phyloP scores from a whole-genome alignment of 345 rosid genomes.

The Rubroshorea leprosula region DNA sequence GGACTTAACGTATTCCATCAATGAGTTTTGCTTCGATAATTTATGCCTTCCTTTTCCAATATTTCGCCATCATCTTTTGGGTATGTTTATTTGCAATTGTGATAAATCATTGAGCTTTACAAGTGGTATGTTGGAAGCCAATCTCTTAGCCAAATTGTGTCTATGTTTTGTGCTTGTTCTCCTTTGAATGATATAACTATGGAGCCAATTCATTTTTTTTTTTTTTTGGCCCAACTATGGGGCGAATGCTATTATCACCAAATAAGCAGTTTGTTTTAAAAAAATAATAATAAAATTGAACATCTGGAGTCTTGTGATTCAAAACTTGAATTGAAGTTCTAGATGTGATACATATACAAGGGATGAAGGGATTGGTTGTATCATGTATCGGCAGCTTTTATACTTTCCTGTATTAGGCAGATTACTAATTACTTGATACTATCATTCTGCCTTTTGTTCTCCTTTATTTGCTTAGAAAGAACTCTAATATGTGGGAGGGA shows the following conservation, averaged over 20 bases:
- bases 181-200: background rate
- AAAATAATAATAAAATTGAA: background rate
- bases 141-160: background rate
- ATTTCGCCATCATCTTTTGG: background rate
- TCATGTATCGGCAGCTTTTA: no score
- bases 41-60: slow-evolving; percentile 6
- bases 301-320: background rate
- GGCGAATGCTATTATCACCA: no score
- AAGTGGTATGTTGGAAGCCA: background rate
- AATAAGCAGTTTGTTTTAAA: background rate
- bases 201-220: no score
- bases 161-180: background rate
- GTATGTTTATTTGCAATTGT: background rate
- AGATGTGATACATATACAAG: no score
- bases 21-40: slow-evolving; percentile 10
- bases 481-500: no score
- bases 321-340: no score
- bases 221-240: no score
- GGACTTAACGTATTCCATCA: slow-evolving; percentile 3
- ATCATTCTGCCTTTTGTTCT: no score
- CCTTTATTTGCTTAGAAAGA: no score
- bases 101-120: background rate
- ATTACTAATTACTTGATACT: no score
- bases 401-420: no score
- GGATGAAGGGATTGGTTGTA: no score